phyloP scores from a whole-genome alignment of 192 early-diverging fungal species.

The Dimargaris verticillata region DNA sequence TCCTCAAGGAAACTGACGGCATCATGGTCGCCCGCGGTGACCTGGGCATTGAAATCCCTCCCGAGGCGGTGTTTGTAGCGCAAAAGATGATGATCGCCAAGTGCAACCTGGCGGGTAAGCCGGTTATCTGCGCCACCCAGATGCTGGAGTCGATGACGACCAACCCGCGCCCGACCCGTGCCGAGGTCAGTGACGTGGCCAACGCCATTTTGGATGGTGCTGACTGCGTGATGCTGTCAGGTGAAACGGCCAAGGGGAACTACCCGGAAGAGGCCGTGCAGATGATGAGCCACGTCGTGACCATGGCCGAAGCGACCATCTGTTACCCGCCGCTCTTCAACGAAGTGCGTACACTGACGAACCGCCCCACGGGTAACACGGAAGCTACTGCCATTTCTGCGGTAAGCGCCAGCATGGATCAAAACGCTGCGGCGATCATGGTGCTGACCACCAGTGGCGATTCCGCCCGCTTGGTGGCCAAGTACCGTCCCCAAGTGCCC shows the following conservation, averaged over 20 bases:
- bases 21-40: conserved; percentile 99
- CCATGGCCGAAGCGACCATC: conserved; percentile 81
- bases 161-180: conserved; percentile 97
- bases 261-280: conserved; percentile 81
- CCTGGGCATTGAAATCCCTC: conserved; percentile 92
- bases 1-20: conserved; percentile 81
- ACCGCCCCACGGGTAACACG: conserved; percentile 61
- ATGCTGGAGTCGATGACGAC: conserved; percentile 94
- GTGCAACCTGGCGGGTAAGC: conserved; percentile 92
- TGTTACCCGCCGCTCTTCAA: conserved; percentile 91
- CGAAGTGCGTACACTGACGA: conserved; percentile 60
- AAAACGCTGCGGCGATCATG: conserved; percentile 74
- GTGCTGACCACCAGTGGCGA: conserved; percentile 80
- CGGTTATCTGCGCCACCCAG: conserved; percentile 93
- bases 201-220: conserved; percentile 96
- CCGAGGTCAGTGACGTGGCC: conserved; percentile 95
- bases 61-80: conserved; percentile 76
- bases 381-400: conserved; percentile 89
- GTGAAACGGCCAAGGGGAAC: conserved; percentile 91
- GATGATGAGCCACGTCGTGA: conserved; percentile 89
- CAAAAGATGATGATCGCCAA: conserved; percentile 99
- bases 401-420: conserved; percentile 65
- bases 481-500: conserved; percentile 84
- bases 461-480: conserved; percentile 76
- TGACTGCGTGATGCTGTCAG: conserved; percentile 98